phyloP scores from a whole-genome alignment of 345 rosid species.

The Brassica napus region Da-Ae NC_063442.1:3365001-3365500 shows the following conservation, averaged over 20 bases:
- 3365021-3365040: background rate
- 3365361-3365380: background rate
- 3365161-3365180: background rate
- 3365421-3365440: no score
- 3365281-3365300: slow-evolving; percentile 1
- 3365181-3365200: slow-evolving; percentile 8
- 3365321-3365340: slow-evolving; percentile 15
- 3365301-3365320: slow-evolving; percentile 17
- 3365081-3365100: background rate
- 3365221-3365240: slow-evolving; percentile 18
- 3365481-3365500: no score
- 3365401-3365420: background rate
- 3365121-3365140: background rate
- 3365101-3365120: no score
- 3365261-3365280: slow-evolving; percentile 26
- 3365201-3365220: slow-evolving; percentile 22
- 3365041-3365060: background rate
- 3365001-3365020: background rate
- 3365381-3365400: no score
- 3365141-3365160: no score
- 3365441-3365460: no score
- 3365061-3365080: background rate
- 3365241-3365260: slow-evolving; percentile 33
- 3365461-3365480: no score
- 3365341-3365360: slow-evolving; percentile 1